Evolutionary conservation across 164 flowering plant species (phyloP).

Genomic region (Vitis cinerea): DNA sequence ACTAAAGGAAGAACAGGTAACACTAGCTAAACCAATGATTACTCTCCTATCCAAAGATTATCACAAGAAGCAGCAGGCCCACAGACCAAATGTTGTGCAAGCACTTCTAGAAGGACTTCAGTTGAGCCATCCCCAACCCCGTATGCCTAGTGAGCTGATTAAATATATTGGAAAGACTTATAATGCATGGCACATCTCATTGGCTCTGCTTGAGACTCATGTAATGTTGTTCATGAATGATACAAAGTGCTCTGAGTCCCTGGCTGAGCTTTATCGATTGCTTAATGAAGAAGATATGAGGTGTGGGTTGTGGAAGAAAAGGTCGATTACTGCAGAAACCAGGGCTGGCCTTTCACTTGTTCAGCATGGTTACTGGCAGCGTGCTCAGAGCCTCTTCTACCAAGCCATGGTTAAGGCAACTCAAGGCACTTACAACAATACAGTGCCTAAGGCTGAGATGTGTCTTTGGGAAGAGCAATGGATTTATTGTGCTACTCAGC

Average conservation of each 20-base stretch:
- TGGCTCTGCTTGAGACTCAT: conserved; percentile 92
- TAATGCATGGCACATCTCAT: conserved; percentile 97
- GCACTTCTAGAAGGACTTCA: conserved; percentile 99
- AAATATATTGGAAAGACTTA: conserved; percentile 96
- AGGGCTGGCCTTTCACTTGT: conserved; percentile 91
- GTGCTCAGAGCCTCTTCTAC: conserved; percentile 91
- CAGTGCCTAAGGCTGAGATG: conserved; percentile 99
- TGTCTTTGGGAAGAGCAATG: conserved; percentile 99
- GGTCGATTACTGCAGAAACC: conserved; percentile 89
- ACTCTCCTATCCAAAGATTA: conserved; percentile 87
- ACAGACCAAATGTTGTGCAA: conserved; percentile 97
- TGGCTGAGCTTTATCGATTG: conserved; percentile 95
- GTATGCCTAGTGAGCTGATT: conserved; percentile 98
- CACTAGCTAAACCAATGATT: conserved; percentile 94
- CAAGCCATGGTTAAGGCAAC: conserved; percentile 98
- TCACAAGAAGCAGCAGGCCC: conserved; percentile 88
- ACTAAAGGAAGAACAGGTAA: conserved; percentile 87
- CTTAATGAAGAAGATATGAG: conserved; percentile 99
- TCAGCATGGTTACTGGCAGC: conserved; percentile 99
- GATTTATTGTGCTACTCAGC: conserved; percentile 88
- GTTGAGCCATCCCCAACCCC: conserved; percentile 96
- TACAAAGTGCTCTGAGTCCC: conserved; percentile 86
- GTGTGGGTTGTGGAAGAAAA: conserved; percentile 95
- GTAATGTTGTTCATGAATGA: conserved; percentile 92
- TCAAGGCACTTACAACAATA: conserved; percentile 96